Percentiles rank a stretch among this genome's conserved stretches.
phyloP scores from a whole-genome alignment of 192 early-diverging fungal species.

The Backusella morwellensis region DNA sequence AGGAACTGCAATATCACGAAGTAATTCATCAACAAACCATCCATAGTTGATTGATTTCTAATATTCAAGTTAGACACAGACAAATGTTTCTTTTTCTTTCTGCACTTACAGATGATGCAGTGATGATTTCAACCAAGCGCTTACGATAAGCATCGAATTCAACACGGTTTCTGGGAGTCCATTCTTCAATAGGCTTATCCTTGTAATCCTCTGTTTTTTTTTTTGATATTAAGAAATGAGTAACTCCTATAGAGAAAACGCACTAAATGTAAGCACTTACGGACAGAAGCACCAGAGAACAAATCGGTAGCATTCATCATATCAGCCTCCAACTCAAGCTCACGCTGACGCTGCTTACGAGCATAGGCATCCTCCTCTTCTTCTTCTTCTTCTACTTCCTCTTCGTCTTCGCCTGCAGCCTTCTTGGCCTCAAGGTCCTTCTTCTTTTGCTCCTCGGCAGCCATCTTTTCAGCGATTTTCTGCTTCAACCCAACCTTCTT shows the following conservation, averaged over 20 bases:
- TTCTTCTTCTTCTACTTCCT: slow-evolving; percentile 31
- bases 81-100: not conserved
- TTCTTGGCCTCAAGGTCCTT: slow-evolving; percentile 33
- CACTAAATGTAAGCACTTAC: slow-evolving; percentile 1
- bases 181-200: slow-evolving; percentile 16
- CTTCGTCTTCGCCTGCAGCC: slow-evolving; percentile 21
- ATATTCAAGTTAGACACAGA: not conserved
- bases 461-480: slow-evolving; percentile 62
- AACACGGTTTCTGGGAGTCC: slow-evolving; percentile 64
- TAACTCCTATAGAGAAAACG: too few relatives aligned
- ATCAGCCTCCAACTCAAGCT: slow-evolving; percentile 60
- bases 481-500: slow-evolving; percentile 54
- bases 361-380: slow-evolving; percentile 56
- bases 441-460: slow-evolving; percentile 48
- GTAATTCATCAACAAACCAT: slow-evolving; percentile 64
- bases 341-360: slow-evolving; percentile 34
- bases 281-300: slow-evolving; percentile 60
- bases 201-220: slow-evolving; percentile 2
- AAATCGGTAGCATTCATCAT: slow-evolving; percentile 55
- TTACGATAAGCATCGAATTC: slow-evolving; percentile 66
- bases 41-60: slow-evolving; percentile 32
- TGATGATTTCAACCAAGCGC: slow-evolving; percentile 59
- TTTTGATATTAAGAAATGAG: too few relatives aligned
- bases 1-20: slow-evolving; percentile 60
- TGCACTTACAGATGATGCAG: slow-evolving; percentile 33